These are phyloP conservation scores for Exophiala phaeomuriformis DNA, from an alignment of 2,329 filamentous ascomycete genomes.

Conservation along the genomic window DNA sequence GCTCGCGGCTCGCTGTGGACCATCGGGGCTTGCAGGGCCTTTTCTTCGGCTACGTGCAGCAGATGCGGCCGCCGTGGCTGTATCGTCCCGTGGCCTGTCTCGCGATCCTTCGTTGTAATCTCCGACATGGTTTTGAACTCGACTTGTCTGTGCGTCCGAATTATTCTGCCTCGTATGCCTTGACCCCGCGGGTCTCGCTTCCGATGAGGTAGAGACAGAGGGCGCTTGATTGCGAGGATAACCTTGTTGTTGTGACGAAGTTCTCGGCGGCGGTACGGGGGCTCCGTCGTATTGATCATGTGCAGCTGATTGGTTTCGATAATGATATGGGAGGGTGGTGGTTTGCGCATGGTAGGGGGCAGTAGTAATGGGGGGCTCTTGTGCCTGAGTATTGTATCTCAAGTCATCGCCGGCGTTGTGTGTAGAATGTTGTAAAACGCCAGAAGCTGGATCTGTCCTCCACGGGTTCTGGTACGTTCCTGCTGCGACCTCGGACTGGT, in stretches of 20 bases:
- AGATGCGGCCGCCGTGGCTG: conserved; percentile 29
- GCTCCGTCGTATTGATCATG: conserved; percentile 52
- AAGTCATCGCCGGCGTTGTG: conserved; percentile 5
- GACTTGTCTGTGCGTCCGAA: conserved; percentile 25
- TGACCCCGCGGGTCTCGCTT: conserved; percentile 36
- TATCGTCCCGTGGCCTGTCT: conserved; percentile 34
- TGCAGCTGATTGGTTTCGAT: conserved; percentile 31
- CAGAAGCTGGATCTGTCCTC: conserved; percentile 5
- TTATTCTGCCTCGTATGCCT: conserved; percentile 36
- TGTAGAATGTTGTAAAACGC: conserved; percentile 11
- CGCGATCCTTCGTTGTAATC: conserved; percentile 39
- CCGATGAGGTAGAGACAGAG: conserved; percentile 33
- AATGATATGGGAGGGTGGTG: conserved; percentile 23
- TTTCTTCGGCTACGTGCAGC: conserved; percentile 42
- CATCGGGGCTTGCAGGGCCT: conserved; percentile 42
- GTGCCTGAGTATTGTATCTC: conserved; percentile 12
- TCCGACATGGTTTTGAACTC: conserved; percentile 35
- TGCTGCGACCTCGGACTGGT: conserved; percentile 10
- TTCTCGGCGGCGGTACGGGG: conserved; percentile 69
- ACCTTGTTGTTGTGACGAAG: conserved; percentile 63
- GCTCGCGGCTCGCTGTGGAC: conserved; percentile 37
- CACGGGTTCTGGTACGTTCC: not conserved
- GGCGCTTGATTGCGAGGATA: conserved; percentile 29
- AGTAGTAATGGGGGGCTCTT: conserved; percentile 8
- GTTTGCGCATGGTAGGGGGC: conserved; percentile 14